Base-by-base conservation (phyloP, 495 filamentous ascomycete species). In the Entonaema liquescens region DNA sequence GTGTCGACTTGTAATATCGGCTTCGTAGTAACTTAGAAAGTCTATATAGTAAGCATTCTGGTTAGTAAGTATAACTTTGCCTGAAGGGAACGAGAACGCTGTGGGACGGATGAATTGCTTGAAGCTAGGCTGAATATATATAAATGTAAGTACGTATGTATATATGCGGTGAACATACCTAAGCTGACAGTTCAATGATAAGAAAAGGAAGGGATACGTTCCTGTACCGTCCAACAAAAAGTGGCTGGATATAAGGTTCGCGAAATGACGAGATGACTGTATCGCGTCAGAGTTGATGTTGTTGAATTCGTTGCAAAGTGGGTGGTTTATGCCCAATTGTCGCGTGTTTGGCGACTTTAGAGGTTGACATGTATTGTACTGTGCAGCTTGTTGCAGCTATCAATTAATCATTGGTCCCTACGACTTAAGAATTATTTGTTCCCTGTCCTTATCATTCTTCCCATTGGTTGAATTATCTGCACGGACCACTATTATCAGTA, bases 251-350 rank as follows among this genome's bases (percentile, higher is more conserved):
- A 23, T 21, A 47, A 23, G 42, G 17, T 47, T 23, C 42, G 15
- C 19, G 42, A 47, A 1, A 11, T 12, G 42, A 47, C 19, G 42
- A 47, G 2, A 11, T 12, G 42, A 47, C 11, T 8, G 19, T 47
- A 4, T 23, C 19, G 42, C 23, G 19, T 47, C 17, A n/a, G 36
- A n/a, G 17, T 33, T 58, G 59, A 58, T 12, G 28, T 50, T 59
- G 61, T 55, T 55, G 13, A 62, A 42, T 21, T n/a, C 53, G 17
- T 25, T 42, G 40, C n/a, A 50, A n/a, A 42, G 42, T 29, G 62
- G 50, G 26, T 50, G 49, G 40, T 72, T 68, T 38, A 54, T 68
- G 70, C 70, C 70, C 65, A 72, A 72, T 56, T 28, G 63, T 67
- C 59, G 63, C 64, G 64, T 72, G 63, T 56, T 64, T 67, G 59